phyloP scores from a whole-genome alignment of 345 rosid species.

The Acer yangbiense region DNA sequence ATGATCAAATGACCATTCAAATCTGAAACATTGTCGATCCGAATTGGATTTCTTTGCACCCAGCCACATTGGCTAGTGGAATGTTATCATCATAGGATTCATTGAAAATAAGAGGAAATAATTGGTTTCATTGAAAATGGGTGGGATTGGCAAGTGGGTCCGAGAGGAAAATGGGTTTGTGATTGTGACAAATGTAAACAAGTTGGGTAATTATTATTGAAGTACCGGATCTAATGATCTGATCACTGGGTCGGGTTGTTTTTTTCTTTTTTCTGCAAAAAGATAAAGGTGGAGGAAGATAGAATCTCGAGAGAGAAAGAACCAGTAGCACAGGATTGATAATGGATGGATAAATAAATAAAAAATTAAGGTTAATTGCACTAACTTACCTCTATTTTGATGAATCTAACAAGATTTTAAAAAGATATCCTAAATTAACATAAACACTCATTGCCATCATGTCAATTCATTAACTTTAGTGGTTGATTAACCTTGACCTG shows the following conservation, averaged over 20 bases:
- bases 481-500: no score
- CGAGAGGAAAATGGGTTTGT: background rate
- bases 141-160: background rate
- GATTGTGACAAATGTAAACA: background rate
- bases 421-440: no score
- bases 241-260: background rate
- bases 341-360: slow-evolving; percentile 8
- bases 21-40: no score
- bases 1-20: no score
- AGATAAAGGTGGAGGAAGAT: slow-evolving; percentile 9
- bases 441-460: no score
- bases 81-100: background rate
- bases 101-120: background rate
- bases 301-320: slow-evolving; percentile 13
- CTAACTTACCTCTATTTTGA: no score
- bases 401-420: no score
- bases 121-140: background rate
- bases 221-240: background rate
- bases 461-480: no score
- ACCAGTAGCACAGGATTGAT: background rate
- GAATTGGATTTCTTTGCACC: no score
- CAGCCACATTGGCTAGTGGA: no score
- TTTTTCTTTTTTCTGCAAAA: background rate
- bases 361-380: no score
- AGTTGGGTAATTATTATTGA: background rate